A percentile compares a stretch with the other conserved stretches of the same genome.
Conservation (phyloP, 2,329 filamentous ascomycete species). For the Ophiobolus disseminans region DNA sequence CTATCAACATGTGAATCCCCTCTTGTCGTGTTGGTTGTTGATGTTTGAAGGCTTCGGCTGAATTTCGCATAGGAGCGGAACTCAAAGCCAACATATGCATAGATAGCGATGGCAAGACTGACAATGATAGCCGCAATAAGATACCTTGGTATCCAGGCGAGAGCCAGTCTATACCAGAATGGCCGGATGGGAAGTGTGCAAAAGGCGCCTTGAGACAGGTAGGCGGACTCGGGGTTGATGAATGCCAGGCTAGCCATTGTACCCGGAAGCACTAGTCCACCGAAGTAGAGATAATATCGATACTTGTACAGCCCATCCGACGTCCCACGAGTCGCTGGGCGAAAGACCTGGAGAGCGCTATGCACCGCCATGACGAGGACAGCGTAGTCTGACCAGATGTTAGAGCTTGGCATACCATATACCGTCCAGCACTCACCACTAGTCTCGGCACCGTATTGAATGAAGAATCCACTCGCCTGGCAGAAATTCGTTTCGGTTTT, state of each 20-base stretch:
- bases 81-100: slow-evolving; percentile 65
- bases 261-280: slow-evolving; percentile 65
- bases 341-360: slow-evolving; percentile 74
- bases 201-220: slow-evolving; percentile 69
- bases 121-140: slow-evolving; percentile 70
- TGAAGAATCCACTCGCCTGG: slow-evolving; percentile 72
- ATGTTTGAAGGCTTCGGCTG: slow-evolving; percentile 21
- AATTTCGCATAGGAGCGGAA: slow-evolving; percentile 47
- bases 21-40: slow-evolving; percentile 7
- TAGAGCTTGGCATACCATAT: background rate
- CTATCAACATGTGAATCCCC: slow-evolving; percentile 8
- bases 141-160: slow-evolving; percentile 78
- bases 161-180: slow-evolving; percentile 71
- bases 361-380: slow-evolving; percentile 77
- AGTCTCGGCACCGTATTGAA: slow-evolving; percentile 71
- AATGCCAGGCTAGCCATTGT: slow-evolving; percentile 70
- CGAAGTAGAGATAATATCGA: slow-evolving; percentile 64
- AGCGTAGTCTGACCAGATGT: slow-evolving; percentile 62
- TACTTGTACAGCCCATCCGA: slow-evolving; percentile 73
- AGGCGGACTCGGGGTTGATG: slow-evolving; percentile 61
- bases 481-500: slow-evolving; percentile 64
- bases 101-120: slow-evolving; percentile 71
- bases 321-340: slow-evolving; percentile 55
- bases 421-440: slow-evolving; percentile 56
- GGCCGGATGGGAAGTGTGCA: slow-evolving; percentile 73